Evolutionary conservation across 2,329 filamentous ascomycete species (phyloP).

Genomic region (Cyphellophora attinorum): DNA sequence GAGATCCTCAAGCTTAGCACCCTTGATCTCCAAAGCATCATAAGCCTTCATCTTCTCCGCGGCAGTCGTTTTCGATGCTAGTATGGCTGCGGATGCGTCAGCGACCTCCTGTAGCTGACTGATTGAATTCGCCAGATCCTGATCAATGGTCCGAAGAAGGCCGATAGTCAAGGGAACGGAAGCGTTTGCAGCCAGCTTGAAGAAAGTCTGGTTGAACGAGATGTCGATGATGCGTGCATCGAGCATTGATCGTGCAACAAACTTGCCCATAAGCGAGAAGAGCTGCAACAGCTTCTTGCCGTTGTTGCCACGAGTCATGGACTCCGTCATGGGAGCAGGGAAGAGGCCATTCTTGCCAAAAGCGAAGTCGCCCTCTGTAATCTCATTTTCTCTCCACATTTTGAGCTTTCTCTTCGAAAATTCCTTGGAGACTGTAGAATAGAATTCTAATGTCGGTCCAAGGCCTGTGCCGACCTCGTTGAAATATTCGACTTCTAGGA

Average conservation of each 20-base stretch:
- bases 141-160: constrained; percentile 80
- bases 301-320: constrained; percentile 62
- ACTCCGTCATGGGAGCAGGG: constrained; percentile 77
- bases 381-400: constrained; percentile 88
- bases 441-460: constrained; percentile 93
- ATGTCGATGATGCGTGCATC: constrained; percentile 97
- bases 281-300: constrained; percentile 81
- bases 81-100: constrained; percentile 70
- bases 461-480: constrained; percentile 96
- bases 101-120: constrained; percentile 81
- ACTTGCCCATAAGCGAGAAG: constrained; percentile 91
- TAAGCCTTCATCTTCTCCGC: constrained; percentile 63
- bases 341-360: constrained; percentile 80
- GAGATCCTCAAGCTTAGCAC: constrained; percentile 72
- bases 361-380: constrained; percentile 58
- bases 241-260: constrained; percentile 95
- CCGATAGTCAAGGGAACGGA: constrained; percentile 73
- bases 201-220: constrained; percentile 95
- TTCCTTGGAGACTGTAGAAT: constrained; percentile 92
- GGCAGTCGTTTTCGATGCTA: constrained; percentile 58
- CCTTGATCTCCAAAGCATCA: constrained; percentile 63
- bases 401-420: constrained; percentile 96
- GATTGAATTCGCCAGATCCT: constrained; percentile 74
- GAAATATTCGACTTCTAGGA: constrained; percentile 96
- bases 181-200: constrained; percentile 72